Evolutionary conservation across 116 monocot species (phyloP).

Genomic region (Dioscorea cayenensis): DNA sequence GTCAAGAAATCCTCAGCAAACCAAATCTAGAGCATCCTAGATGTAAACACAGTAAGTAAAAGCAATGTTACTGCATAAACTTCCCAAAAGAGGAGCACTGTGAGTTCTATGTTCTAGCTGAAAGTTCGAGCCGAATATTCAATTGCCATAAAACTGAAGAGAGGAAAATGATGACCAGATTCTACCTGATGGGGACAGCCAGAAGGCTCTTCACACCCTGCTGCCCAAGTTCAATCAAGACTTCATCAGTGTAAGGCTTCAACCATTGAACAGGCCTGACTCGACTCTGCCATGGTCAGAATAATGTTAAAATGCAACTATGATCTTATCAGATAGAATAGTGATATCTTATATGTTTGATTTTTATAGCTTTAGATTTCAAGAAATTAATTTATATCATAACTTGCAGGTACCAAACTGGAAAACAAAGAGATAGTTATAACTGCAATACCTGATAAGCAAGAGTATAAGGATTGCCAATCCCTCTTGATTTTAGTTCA

Average conservation of each 20-base stretch:
- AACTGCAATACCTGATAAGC: slow-evolving; percentile 74
- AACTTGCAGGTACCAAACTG: not conserved
- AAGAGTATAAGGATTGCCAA: slow-evolving; percentile 61
- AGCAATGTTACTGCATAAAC: too few species aligned
- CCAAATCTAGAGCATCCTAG: too few species aligned
- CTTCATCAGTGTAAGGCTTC: slow-evolving; percentile 49
- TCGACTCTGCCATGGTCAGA: slow-evolving; percentile 27
- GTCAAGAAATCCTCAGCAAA: too few species aligned
- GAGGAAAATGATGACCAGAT: not conserved
- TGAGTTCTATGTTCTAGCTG: too few species aligned
- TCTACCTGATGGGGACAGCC: slow-evolving; percentile 45
- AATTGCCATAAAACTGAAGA: not conserved
- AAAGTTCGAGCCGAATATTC: too few species aligned
- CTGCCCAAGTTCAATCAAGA: slow-evolving; percentile 44
- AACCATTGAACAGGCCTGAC: slow-evolving; percentile 58
- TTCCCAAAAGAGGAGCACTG: too few species aligned
- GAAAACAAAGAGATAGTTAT: not conserved
- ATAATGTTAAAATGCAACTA: not conserved
- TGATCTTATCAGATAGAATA: too few species aligned
- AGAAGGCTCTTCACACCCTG: slow-evolving; percentile 46
- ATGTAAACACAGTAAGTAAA: too few species aligned
- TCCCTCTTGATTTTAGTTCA: slow-evolving; percentile 80
- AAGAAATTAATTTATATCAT: not conserved
- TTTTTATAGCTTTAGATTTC: not conserved
- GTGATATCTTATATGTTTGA: too few species aligned